Base-by-base conservation (phyloP, 371 early-diverging fungal species). In the Dichotomocladium elegans region DNA sequence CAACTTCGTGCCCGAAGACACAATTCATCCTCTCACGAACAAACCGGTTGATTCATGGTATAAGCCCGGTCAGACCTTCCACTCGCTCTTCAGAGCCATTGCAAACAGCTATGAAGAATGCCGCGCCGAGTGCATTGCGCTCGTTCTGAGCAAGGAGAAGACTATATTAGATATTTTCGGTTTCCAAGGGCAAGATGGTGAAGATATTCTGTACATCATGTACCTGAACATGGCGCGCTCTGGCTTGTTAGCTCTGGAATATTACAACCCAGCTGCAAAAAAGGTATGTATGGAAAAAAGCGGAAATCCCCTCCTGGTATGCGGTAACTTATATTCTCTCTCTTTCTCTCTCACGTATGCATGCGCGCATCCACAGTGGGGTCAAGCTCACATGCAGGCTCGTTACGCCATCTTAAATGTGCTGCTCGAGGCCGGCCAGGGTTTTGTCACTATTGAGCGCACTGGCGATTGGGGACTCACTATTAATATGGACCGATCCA, bases 351-450 rank as follows among this genome's bases (percentile, higher is more conserved):
- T n/a, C n/a, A n/a, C n/a, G n/a, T 29, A 41, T 15, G 24, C 30
- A 29, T 30, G 1, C 3, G 29, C 14, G 10, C 28, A 0, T 37
- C 33, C 28, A 0, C 60, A 74, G 68, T 71, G 68, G 68, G 80
- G 79, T n/a, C 83, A 83, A 65, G 82, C 83, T 4, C 83, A 86
- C 51, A 79, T 78, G 77, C 81, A 75, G 45, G 86, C 80, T 11
- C 81, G 86, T 17, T 83, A 68, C 62, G 86, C 80, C n/a, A 72
- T 86, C 30, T 56, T 82, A 21, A 68, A 69, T 22, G 67, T 68
- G 19, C 69, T 86, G 68, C 42, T 82, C 44, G 46, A 70, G 15
- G 70, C 79, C n/a, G 80, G 81, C 8, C 56, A 71, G 37, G 74
- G 46, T 45, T 64, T 70, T 47, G 62, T 80, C 6, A 40, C 52